Conservation (phyloP, 306 rosid genomes). For the Quercus dentata region DNA sequence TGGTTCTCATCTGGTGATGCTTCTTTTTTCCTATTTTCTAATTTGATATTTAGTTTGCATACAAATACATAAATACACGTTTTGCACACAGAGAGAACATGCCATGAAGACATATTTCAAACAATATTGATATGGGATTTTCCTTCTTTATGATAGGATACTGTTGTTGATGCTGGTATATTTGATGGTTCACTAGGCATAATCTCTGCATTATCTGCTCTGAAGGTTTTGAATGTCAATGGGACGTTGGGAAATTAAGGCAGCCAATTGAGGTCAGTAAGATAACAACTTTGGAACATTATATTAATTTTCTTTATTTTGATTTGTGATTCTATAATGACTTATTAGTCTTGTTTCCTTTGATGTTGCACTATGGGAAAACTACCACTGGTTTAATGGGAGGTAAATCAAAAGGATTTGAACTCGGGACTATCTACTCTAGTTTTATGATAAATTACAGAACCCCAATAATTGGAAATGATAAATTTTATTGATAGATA, state of each 20-base stretch:
- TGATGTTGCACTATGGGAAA: no score
- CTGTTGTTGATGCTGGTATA: constrained; percentile 91
- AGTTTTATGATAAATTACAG: no score
- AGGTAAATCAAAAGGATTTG: no score
- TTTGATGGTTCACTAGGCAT: constrained; percentile 92
- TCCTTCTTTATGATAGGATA: constrained; percentile 51
- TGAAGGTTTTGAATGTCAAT: constrained; percentile 60
- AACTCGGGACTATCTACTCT: no score
- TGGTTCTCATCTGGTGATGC: constrained; percentile 83
- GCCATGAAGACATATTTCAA: neutral
- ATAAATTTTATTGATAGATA: no score
- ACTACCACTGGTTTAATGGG: no score
- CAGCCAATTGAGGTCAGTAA: constrained; percentile 77
- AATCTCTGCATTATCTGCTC: constrained; percentile 74
- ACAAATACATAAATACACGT: neutral
- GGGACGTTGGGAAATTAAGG: constrained; percentile 55
- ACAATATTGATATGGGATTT: constrained; percentile 5
- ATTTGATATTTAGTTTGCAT: neutral
- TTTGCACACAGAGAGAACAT: neutral
- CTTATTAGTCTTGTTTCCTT: no score
- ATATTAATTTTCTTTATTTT: no score
- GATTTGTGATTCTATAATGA: no score
- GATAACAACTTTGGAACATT: neutral
- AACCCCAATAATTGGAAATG: no score
- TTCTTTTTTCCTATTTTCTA: neutral